These are phyloP conservation scores for Pythium dissimile DNA, from an alignment of 352 stramenopile species.

Conservation along the genomic window DNA sequence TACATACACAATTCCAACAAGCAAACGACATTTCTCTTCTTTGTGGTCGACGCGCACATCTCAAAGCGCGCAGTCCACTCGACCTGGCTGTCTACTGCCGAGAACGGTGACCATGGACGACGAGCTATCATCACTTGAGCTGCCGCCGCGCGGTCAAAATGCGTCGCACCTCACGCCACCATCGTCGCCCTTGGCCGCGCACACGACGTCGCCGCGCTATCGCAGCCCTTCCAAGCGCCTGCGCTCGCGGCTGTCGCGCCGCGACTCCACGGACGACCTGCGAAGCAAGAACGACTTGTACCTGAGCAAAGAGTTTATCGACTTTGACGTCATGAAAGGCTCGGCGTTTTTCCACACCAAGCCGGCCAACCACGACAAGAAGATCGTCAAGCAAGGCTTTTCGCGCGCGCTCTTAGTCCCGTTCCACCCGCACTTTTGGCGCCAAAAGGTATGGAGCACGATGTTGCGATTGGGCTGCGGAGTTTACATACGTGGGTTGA, in stretches of 20 bases:
- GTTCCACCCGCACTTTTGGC: slow-evolving; percentile 72
- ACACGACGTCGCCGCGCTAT: slow-evolving; percentile 12
- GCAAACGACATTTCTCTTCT: slow-evolving; percentile 17
- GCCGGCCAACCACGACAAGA: slow-evolving; percentile 74
- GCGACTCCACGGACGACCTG: slow-evolving; percentile 42
- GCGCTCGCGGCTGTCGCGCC: slow-evolving; percentile 38
- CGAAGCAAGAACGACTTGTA: slow-evolving; percentile 59
- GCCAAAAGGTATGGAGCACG: slow-evolving; percentile 39
- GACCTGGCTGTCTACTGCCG: not conserved
- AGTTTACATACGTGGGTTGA: not conserved
- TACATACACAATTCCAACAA: not conserved
- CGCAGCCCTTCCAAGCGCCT: slow-evolving; percentile 13
- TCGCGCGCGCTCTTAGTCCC: slow-evolving; percentile 65
- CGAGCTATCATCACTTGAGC: slow-evolving; percentile 37
- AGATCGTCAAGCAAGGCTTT: slow-evolving; percentile 72
- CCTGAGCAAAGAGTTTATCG: slow-evolving; percentile 72
- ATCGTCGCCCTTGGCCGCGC: slow-evolving; percentile 19
- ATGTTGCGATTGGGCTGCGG: not conserved
- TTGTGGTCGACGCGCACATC: slow-evolving; percentile 5
- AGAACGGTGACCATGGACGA: slow-evolving; percentile 35
- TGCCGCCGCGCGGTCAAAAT: too few relatives aligned
- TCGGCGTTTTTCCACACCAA: slow-evolving; percentile 87
- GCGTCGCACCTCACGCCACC: not conserved
- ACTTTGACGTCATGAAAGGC: slow-evolving; percentile 87
- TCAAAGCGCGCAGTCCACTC: not conserved